Evolutionary conservation across 331 rosid species (phyloP).

Genomic region (Quercus lobata): DNA sequence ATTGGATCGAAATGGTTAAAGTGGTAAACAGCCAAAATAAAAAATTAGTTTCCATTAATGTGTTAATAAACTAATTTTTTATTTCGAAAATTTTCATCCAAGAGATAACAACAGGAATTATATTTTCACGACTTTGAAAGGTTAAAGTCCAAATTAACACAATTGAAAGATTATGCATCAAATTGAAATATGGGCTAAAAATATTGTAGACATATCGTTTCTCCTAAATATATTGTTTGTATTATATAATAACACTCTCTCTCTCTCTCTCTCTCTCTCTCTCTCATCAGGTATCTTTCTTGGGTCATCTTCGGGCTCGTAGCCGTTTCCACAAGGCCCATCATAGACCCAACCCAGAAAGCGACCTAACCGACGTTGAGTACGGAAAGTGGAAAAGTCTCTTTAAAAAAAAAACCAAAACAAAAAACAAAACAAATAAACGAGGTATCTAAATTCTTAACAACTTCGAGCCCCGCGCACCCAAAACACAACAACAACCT

Average conservation of each 20-base stretch:
- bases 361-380: neutral
- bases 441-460: no score
- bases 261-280: neutral
- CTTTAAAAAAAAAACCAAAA: no score
- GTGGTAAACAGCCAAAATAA: no score
- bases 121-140: rapidly evolving
- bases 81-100: rapidly evolving
- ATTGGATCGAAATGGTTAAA: no score
- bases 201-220: no score
- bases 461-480: no score
- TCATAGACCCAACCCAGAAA: neutral
- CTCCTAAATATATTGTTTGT: no score
- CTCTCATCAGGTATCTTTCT: neutral
- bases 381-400: neutral
- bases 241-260: neutral
- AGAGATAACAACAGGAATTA: rapidly evolving
- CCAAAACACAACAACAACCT: neutral
- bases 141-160: rapidly evolving
- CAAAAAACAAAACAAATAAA: no score
- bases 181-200: no score
- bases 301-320: neutral
- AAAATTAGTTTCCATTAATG: no score
- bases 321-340: neutral
- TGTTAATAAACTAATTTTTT: no score
- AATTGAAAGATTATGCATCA: no score